Evolutionary conservation across 257 asterid genomes (phyloP).

Genomic region (Linderniella brevidens): DNA sequence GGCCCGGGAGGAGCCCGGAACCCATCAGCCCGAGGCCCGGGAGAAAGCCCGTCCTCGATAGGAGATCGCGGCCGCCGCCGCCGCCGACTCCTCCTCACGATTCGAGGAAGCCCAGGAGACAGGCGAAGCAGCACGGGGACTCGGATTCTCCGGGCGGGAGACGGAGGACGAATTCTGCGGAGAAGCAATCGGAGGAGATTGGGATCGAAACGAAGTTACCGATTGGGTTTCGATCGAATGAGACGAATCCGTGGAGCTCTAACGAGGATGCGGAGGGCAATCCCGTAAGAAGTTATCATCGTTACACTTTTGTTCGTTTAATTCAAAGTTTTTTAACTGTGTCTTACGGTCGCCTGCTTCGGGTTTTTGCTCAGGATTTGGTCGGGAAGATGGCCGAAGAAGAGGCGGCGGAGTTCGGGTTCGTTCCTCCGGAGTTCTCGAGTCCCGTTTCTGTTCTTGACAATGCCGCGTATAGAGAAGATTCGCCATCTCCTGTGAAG

Average conservation of each 20-base stretch:
- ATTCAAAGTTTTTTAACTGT: neutral
- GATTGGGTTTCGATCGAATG: constrained; percentile 16
- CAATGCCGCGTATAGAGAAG: constrained; percentile 21
- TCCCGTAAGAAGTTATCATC: neutral
- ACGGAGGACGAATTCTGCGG: constrained; percentile 32
- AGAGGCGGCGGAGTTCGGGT: constrained; percentile 31
- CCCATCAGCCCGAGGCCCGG: constrained; percentile 60
- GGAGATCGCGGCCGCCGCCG: constrained; percentile 35
- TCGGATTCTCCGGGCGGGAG: constrained; percentile 65
- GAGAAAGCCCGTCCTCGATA: constrained; percentile 51
- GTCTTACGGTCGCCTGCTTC: neutral
- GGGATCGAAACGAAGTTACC: constrained; percentile 17
- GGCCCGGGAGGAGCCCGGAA: neutral
- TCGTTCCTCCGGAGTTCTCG: constrained; percentile 43
- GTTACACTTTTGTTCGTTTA: constrained; percentile 16
- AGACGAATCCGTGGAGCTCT: constrained; percentile 25
- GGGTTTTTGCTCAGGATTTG: constrained; percentile 38
- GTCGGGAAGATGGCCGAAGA: constrained; percentile 22
- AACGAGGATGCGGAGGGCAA: constrained; percentile 13
- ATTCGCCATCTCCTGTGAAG: constrained; percentile 56
- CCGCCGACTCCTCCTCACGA: constrained; percentile 55
- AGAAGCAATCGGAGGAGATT: constrained; percentile 31
- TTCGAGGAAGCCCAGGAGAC: constrained; percentile 41
- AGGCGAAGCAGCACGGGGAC: constrained; percentile 37
- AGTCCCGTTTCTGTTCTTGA: constrained; percentile 94